Evolutionary conservation across 306 rosid genomes (phyloP), one percentile per base, ranked within the genome.

Genomic region (Castanospermum australe): DNA sequence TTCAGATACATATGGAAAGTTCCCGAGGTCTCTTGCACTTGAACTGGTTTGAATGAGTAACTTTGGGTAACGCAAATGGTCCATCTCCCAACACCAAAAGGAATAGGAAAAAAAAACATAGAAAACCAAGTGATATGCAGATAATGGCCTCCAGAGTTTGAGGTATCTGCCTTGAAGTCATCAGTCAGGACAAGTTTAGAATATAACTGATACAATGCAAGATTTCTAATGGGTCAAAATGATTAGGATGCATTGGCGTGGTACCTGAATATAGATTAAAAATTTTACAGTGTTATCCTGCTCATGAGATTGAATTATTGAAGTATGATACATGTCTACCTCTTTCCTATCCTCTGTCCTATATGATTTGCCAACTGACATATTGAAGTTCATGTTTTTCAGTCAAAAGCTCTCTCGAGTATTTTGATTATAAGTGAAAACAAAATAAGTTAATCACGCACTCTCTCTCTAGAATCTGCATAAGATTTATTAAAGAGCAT

Each of bases 321-420:
- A 18, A 56, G 24, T 50, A 15, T 65, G 25, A 63, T 20, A 20
- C 48, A 51, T 68, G 24, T 56, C 57, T 21, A 30, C 55, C 35
- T 56, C 70, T 75, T 39, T 30, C 62, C 41, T 18, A 8, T 45
- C 36, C 11, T 52, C 14, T 21, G n/a, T 67, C 9, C 25, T 25
- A 18, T 15, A 44, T 51, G 61, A 38, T 18, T 62, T 51, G 36
- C 60, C 24, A 67, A 18, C 50, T 75, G 48, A 51, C n/a, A 30
- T 8, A 54, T 44, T n/a, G n/a, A n/a, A n/a, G n/a, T 45, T 61
- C 73, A 52, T 62, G 73, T 41, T n/a, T n/a, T n/a, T n/a, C n/a
- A n/a, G n/a, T n/a, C n/a, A n/a, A n/a, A n/a, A n/a, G n/a, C n/a
- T n/a, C n/a, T n/a, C n/a, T n/a, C n/a, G n/a, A n/a, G n/a, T n/a